These are phyloP conservation scores for Pyrenophora tritici-repentis DNA, from an alignment of 2,329 filamentous ascomycete genomes.

Conservation along the genomic window DNA sequence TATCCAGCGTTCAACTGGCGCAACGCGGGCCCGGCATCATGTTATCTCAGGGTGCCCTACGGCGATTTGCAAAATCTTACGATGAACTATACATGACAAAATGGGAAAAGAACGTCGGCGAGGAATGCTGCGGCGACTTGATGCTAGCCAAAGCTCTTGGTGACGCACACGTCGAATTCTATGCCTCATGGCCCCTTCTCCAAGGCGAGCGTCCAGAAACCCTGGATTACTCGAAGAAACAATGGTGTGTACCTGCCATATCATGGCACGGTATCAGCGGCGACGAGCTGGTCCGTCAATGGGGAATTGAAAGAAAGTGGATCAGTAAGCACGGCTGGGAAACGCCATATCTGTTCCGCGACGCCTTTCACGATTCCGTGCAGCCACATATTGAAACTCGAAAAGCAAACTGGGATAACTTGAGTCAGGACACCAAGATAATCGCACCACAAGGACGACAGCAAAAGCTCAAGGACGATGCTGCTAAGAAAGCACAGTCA, in stretches of 20 bases:
- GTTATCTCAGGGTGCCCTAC: constrained; percentile 49
- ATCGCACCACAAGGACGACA: constrained; percentile 21
- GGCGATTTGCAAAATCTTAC: constrained; percentile 39
- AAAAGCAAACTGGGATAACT: constrained; percentile 45
- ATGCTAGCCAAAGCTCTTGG: constrained; percentile 42
- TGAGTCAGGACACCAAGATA: constrained; percentile 24
- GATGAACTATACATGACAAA: constrained; percentile 34
- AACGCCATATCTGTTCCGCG: constrained; percentile 39
- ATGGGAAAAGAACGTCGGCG: constrained; percentile 42
- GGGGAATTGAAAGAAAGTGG: constrained; percentile 43
- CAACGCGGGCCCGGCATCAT: constrained; percentile 52
- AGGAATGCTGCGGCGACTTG: constrained; percentile 48
- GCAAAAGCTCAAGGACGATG: constrained; percentile 21
- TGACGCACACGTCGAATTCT: constrained; percentile 44
- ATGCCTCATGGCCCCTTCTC: constrained; percentile 50
- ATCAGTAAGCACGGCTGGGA: constrained; percentile 37
- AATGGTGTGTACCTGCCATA: constrained; percentile 52
- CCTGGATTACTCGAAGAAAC: constrained; percentile 45
- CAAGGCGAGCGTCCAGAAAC: constrained; percentile 50
- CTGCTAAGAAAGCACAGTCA: constrained; percentile 3
- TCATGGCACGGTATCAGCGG: constrained; percentile 43
- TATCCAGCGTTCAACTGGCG: constrained; percentile 47
- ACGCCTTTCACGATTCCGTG: constrained; percentile 43
- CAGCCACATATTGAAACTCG: constrained; percentile 33
- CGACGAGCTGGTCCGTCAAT: constrained; percentile 33